Evolutionary conservation across 495 filamentous ascomycete genomes (phyloP).

Genomic region (Thozetella sp.): DNA sequence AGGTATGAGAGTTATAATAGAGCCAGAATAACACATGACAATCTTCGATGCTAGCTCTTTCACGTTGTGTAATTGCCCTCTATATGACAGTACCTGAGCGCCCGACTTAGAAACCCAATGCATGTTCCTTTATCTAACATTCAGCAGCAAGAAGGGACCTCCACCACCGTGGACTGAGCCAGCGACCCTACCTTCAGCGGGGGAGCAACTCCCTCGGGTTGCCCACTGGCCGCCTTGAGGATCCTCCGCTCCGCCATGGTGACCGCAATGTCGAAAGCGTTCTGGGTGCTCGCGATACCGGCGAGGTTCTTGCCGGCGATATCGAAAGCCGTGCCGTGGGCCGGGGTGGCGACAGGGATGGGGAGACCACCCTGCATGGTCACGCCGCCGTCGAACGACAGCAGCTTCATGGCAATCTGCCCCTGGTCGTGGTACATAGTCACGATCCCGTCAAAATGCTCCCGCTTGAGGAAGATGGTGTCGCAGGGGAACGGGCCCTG

Average conservation of each 20-base stretch:
- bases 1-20: no score
- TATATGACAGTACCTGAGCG: no score
- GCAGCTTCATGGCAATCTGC: conserved; percentile 7
- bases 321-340: conserved; percentile 4
- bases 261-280: conserved; percentile 7
- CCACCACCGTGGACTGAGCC: neutral
- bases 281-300: neutral
- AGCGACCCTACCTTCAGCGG: neutral
- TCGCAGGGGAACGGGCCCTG: conserved; percentile 4
- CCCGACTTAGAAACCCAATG: no score
- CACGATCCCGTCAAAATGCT: conserved; percentile 3
- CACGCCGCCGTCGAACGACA: conserved; percentile 3
- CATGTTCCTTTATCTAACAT: no score
- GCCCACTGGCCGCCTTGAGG: neutral
- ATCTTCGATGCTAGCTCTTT: no score
- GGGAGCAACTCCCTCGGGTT: neutral
- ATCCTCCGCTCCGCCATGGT: conserved; percentile 1
- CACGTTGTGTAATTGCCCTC: no score
- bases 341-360: conserved; percentile 1
- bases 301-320: conserved; percentile 6
- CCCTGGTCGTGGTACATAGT: conserved; percentile 8
- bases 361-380: conserved; percentile 3
- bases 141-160: neutral
- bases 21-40: no score
- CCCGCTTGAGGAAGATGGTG: conserved; percentile 6